Evolutionary conservation across 305 asterid genomes (phyloP), one percentile per base, ranked within the genome.

Genomic region (Petunia hybrid): DNA sequence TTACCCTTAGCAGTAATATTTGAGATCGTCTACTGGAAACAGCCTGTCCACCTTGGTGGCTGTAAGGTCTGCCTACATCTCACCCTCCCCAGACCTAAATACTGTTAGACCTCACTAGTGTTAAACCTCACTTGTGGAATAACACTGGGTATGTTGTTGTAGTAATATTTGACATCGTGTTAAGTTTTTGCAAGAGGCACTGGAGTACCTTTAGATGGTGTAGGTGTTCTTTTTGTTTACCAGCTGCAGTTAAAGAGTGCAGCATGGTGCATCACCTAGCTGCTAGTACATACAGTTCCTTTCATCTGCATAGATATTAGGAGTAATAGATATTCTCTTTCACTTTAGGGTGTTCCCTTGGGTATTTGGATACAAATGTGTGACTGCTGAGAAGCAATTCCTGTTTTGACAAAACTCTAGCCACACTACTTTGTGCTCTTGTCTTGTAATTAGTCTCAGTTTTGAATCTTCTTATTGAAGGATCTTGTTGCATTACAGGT

Each of bases 401-500:
- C 35, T 51, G 4, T 73, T 6, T 22, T 22, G 31, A 22, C 31
- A 73, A 73, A 51, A 13, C 62, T 73, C 78, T 71, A 35, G 78
- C 63, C 78, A 36, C 43, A 36, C 16, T 73, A 73, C 14, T 73
- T 48, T 35, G 60, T 62, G 56, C 81, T 55, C 77, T 51, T 48
- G 48, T 22, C 48, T 3, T 31, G 16, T 40, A 64, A 14, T 68
- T 38, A n/a, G 9, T 65, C 31, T 22, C 39, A 42, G 48, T 9
- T 80, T 59, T 6, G 45, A 77, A 51, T 69, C 59, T 69, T 48
- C 63, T 45, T 35, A 14, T 62, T 7, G 77, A 79, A 64, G 67
- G 78, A 40, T 74, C 61, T 10, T 65, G 45, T 60, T 70, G 83
- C 71, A 73, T 76, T 84, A 74, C 89, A 94, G 99, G 99, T 96